These are phyloP conservation scores for Fraxinus anomala DNA, from an alignment of 257 asterid genomes.

Conservation along the genomic window DNA sequence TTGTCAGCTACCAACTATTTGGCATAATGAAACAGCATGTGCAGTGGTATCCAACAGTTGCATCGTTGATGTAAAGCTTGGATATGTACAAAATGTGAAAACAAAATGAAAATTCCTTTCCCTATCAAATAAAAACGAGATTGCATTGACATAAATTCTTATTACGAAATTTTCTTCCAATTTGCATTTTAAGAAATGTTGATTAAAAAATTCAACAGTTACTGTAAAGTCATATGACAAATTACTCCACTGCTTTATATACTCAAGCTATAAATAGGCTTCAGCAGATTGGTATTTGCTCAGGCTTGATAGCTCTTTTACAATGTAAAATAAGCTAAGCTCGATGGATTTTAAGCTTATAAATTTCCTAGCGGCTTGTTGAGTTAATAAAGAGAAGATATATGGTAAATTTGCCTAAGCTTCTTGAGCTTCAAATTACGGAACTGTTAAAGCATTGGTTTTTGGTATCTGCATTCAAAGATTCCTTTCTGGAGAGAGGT, in stretches of 20 bases:
- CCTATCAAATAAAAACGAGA: slow-evolving; percentile 1
- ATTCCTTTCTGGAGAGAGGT: too few relatives aligned
- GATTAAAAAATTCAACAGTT: not conserved
- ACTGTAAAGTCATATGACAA: not conserved
- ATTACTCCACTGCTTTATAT: not conserved
- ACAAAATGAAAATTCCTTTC: not conserved
- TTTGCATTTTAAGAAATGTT: not conserved
- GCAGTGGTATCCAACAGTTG: slow-evolving; percentile 6
- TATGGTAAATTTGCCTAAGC: not conserved
- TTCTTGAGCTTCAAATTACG: not conserved
- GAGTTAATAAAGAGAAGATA: not conserved
- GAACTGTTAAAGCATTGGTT: too few relatives aligned
- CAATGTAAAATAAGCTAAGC: not conserved
- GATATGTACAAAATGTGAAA: not conserved
- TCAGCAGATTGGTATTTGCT: too few relatives aligned
- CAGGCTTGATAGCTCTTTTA: not conserved
- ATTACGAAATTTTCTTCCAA: slow-evolving; percentile 1
- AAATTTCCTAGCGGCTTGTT: not conserved
- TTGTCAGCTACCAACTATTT: not conserved
- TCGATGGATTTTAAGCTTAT: not conserved
- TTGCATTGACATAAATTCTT: not conserved
- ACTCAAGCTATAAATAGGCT: not conserved
- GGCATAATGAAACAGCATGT: slow-evolving; percentile 5
- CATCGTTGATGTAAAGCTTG: not conserved
- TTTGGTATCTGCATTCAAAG: too few relatives aligned